These are phyloP conservation scores for Chrysoporthe austroafricana DNA, from an alignment of 2,329 filamentous ascomycete species.

Conservation along the genomic window DNA sequence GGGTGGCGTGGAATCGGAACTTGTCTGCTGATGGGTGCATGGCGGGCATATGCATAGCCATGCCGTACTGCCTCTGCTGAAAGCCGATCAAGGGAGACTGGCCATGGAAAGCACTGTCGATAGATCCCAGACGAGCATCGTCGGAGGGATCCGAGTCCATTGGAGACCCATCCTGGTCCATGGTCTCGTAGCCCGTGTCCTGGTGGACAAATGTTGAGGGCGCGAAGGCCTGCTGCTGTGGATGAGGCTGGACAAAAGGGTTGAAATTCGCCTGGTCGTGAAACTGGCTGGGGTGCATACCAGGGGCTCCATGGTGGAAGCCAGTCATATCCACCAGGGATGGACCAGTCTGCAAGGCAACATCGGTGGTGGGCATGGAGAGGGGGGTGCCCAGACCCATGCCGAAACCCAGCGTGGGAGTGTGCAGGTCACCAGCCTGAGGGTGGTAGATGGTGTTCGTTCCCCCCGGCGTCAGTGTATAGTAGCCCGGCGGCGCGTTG, in stretches of 20 bases:
- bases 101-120: conserved; percentile 65
- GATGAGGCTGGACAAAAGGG: conserved; percentile 68
- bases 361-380: conserved; percentile 73
- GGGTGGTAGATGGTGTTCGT: conserved; percentile 80
- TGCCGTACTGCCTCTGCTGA: conserved; percentile 52
- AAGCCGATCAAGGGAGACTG: conserved; percentile 64
- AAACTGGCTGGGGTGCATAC: conserved; percentile 51
- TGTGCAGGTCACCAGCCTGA: conserved; percentile 86
- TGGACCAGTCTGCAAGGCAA: conserved; percentile 62
- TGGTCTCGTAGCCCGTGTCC: conserved; percentile 77
- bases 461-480: conserved; percentile 83
- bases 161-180: conserved; percentile 75
- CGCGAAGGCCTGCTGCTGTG: conserved; percentile 65
- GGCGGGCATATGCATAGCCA: conserved; percentile 46
- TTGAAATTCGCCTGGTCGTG: conserved; percentile 71
- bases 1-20: conserved; percentile 86
- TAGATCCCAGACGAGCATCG: conserved; percentile 53
- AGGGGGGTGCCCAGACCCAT: conserved; percentile 82
- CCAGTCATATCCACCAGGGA: conserved; percentile 66
- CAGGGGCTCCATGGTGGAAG: conserved; percentile 57
- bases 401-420: conserved; percentile 73
- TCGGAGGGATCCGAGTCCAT: conserved; percentile 60
- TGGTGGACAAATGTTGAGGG: conserved; percentile 82
- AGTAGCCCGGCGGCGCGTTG: conserved; percentile 81
- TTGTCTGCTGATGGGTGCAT: conserved; percentile 64